Evolutionary conservation across 2,329 filamentous ascomycete genomes (phyloP), one percentile per base, ranked within the genome.

Genomic region (Epichloe sylvatica): DNA sequence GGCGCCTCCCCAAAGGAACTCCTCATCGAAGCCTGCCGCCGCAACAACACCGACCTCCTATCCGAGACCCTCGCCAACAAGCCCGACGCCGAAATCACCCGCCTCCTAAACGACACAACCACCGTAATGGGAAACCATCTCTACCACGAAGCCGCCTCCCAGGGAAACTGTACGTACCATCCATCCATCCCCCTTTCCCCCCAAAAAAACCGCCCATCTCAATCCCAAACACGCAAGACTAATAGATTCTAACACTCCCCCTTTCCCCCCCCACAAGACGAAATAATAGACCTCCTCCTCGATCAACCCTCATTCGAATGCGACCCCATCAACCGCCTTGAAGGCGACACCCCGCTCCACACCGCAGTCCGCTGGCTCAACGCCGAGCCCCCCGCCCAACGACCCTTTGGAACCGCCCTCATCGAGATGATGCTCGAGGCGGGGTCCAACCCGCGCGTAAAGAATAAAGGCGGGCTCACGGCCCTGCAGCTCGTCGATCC

Each of bases 21-120:
- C 61, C 78, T 97, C 59, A 80, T 97, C 68, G 91, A 94, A 72
- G 87, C 92, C 60, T 94, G 86, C 70, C 87, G 91, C 53, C 80
- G 89, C 62, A 91, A 97, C 76, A 96, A 97, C 70, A 82, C 82
- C 57, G 83, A 91, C 49, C 80, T 97, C 53, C 80, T 97, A 50
- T 70, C 78, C 59, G 83, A 92, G 60, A 77, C 90, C 51, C 75
- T 96, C 57, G 69, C 76, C 40, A 70, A 71, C 56, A 77, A 77
- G 56, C 68, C 70, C 51, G 80, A 83, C 49, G 75, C 79, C 52
- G 75, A 85, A 60, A 80, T 87, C 53, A 81, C 89, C 35, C 66
- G 77, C 46, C 81, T 94, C 56, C 80, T 98, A 64, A 98, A 98
- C 73, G 77, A 79, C 45, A 86, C 90, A 46, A 85, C 80, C 43